Conservation (phyloP, 139 green algal genomes). For the Gonium pectorale region DNA sequence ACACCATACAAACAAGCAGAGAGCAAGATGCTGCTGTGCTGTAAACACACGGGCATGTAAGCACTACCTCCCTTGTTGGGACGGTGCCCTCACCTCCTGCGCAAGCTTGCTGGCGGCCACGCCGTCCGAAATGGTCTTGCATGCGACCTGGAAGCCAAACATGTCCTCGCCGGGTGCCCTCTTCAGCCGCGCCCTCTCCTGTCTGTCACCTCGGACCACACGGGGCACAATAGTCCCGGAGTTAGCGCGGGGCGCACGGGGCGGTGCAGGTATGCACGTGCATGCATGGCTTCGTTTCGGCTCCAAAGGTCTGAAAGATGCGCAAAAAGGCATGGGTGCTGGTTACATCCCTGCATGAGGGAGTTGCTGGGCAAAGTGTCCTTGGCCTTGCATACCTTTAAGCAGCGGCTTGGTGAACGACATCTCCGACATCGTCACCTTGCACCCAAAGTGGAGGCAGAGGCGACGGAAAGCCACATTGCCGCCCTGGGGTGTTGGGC, state of each 20-base stretch:
- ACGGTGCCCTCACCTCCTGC: constrained; percentile 51
- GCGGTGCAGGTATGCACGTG: too few relatives aligned
- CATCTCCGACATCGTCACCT: constrained; percentile 88
- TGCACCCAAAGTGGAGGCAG: constrained; percentile 73
- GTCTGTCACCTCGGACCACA: constrained; percentile 62
- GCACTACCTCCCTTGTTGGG: too few relatives aligned
- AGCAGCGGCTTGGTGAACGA: constrained; percentile 73
- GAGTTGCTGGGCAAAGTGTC: background rate
- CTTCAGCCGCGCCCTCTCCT: constrained; percentile 66
- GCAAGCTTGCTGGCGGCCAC: constrained; percentile 70
- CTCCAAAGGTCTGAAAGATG: too few relatives aligned
- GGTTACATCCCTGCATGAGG: background rate
- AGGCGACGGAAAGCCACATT: constrained; percentile 86
- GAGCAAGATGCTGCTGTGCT: too few relatives aligned
- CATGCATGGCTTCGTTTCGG: too few relatives aligned
- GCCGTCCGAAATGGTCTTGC: constrained; percentile 85
- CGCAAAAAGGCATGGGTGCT: too few relatives aligned
- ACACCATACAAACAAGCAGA: too few relatives aligned
- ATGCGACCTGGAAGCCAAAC: constrained; percentile 81
- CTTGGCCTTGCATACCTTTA: too few relatives aligned
- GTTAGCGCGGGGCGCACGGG: background rate
- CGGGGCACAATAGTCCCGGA: too few relatives aligned
- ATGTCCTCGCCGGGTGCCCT: constrained; percentile 59
- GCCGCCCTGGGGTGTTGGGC: constrained; percentile 60
- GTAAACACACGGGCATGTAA: too few relatives aligned